Evolutionary conservation across 768 basidiomycete genomes (phyloP).

Genomic region (Basidioascus undulatus): DNA sequence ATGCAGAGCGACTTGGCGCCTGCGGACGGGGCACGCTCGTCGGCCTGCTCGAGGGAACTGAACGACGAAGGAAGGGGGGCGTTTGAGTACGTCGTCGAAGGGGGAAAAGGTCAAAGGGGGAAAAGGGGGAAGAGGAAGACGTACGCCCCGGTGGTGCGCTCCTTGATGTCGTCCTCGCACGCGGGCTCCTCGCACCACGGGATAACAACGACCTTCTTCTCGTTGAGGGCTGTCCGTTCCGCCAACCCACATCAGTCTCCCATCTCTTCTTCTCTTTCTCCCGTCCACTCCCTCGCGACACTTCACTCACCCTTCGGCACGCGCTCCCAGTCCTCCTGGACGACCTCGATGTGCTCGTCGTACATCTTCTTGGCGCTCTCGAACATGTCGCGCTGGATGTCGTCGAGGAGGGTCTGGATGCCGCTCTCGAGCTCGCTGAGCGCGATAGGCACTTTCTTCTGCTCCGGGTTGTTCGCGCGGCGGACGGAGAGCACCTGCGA

Average conservation of each 20-base stretch:
- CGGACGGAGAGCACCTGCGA: conserved; percentile 61
- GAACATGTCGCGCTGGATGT: conserved; percentile 79
- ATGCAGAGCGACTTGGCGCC: conserved; percentile 94
- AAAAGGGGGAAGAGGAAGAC: conserved; percentile 10
- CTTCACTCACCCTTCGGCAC: no score
- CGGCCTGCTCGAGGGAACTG: conserved; percentile 52
- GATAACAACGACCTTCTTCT: conserved; percentile 63
- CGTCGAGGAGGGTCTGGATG: conserved; percentile 45
- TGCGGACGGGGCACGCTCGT: conserved; percentile 86
- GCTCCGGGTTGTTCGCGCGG: no score
- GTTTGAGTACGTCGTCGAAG: no score
- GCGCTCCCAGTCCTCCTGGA: no score
- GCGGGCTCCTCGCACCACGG: conserved; percentile 88
- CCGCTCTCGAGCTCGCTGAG: conserved; percentile 26
- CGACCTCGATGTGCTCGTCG: conserved; percentile 39
- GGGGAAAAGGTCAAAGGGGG: not conserved
- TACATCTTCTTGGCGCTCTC: conserved; percentile 46
- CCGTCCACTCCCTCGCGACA: no score
- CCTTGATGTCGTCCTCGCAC: conserved; percentile 97
- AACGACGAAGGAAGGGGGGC: not conserved
- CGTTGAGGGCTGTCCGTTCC: no score
- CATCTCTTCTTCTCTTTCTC: no score
- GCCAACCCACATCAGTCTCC: no score
- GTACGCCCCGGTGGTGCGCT: conserved; percentile 63
- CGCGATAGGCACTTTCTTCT: conserved; percentile 32